Base-by-base conservation (phyloP, 352 stramenopile species). In the Globisporangium splendens region DNA sequence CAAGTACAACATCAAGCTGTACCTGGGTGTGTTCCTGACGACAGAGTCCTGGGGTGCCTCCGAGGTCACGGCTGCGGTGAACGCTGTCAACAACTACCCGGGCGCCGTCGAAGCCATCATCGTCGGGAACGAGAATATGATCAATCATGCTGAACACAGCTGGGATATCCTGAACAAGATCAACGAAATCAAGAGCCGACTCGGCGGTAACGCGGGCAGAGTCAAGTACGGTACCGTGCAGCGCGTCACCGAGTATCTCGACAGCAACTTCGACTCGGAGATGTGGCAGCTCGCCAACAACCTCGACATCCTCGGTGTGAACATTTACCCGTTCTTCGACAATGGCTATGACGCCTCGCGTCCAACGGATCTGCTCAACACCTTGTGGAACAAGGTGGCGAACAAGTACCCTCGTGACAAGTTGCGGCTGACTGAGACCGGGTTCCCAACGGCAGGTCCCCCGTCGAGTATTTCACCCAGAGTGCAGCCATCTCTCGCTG, bases 321-420 rank as follows among this genome's bases (percentile, higher is more conserved):
- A 77, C 55, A 77, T 77, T 50, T 73, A 77, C 58, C 65, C 65
- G 31, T 77, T 77, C 54, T 77, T 72, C 43, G 56, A 64, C 42
- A 54, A 49, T 6, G 46, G 50, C 22, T 73, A 65, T 52, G 49
- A 70, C 46, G 3, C 24, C 21, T 28, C 28, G 5, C 51, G 65
- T 14, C 64, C 64, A 1, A 33, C 46, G 17, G 50, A 21, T 3
- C n/a, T 70, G 35, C 50, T 75, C 13, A 52, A 69, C 48, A 12
- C 49, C 0, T 54, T 59, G 20, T 75, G 68, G 68, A 46, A 66
- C 7, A 31, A 58, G n/a, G 52, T 71, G 13, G 52, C 55, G 20
- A 58, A 31, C 14, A 62, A 61, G 20, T 80, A 65, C 56, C 53
- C 59, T 7, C 20, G 22, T 20, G 46, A 61, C 38, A 76, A 76